Base-by-base conservation (phyloP, 2,329 filamentous ascomycete species). In the Aspergillus aculeatinus region DNA sequence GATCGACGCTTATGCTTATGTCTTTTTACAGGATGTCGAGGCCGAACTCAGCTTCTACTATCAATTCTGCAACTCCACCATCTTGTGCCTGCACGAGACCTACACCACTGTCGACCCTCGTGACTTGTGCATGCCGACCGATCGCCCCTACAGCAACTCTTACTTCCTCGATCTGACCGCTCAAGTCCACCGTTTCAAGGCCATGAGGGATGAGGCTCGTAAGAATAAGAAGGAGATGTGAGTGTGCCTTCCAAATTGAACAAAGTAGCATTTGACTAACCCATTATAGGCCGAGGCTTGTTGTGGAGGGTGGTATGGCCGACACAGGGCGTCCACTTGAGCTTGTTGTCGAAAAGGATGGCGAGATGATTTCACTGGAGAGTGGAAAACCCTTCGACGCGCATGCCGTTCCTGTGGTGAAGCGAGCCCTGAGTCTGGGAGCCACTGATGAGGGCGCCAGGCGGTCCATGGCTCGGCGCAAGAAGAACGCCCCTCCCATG, bases 111-210 rank as follows among this genome's bases (percentile, higher is more conserved):
- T 97, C 66, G 89, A 86, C 82, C 92, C 96, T 74, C 87, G 87
- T 74, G 93, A 98, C 76, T 91, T 94, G 80, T 88, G 89, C 67
- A 87, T 91, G 75, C 89, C 91, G 61, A 82, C 86, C 77, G 94
- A 98, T 77, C 88, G 90, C 70, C 92, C 92, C 67, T 98, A 97
- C 82, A 95, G 89, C 83, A 92, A 90, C 84, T 91, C 91, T 74
- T 98, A 98, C 80, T 97, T 97, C 76, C 89, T 97, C 80, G 94
- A 98, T 81, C 87, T 98, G 63, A 89, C 96, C 76, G 91, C 96
- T 76, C 93, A 97, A 85, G 92, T 97, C 70, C 87, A 88, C 74
- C 86, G 91, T 74, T 96, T 96, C 85, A 93, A 92, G 62, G 86
- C 88, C 70, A 90, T 95, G 75, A 87, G 97, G 70, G 88, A 89